phyloP scores from a whole-genome alignment of 257 asterid species.

The Nicotiana attenuata region DNA sequence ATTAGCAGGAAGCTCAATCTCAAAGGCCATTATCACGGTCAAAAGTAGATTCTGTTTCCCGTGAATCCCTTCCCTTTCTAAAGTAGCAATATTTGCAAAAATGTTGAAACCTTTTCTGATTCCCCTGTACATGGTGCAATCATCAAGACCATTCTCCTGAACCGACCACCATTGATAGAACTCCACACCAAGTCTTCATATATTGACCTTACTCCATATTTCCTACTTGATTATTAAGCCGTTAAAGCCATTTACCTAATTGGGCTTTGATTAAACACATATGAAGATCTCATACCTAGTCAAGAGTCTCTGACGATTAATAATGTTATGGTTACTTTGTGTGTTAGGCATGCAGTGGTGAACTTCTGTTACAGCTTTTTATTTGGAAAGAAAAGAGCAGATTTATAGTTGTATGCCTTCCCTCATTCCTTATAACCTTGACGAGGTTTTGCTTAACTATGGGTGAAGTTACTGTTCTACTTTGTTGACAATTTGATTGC shows the following conservation, averaged over 20 bases:
- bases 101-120: neutral
- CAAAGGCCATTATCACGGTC: neutral
- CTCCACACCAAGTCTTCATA: neutral
- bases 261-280: neutral
- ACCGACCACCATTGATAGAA: neutral
- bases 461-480: neutral
- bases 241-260: neutral
- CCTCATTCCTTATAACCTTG: neutral
- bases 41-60: neutral
- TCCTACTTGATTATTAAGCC: neutral
- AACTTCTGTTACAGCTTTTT: neutral
- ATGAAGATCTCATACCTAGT: neutral
- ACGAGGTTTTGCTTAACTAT: neutral
- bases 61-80: neutral
- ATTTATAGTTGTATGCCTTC: neutral
- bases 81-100: neutral
- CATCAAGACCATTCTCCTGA: neutral
- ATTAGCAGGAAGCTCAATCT: neutral
- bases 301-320: neutral
- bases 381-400: neutral
- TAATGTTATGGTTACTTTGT: neutral
- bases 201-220: neutral
- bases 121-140: neutral
- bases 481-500: neutral
- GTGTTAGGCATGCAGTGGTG: neutral